Percentiles rank a stretch among this genome's conserved stretches.
Conservation (phyloP, 2,329 filamentous ascomycete species). For the Aspergillus sp. region DNA sequence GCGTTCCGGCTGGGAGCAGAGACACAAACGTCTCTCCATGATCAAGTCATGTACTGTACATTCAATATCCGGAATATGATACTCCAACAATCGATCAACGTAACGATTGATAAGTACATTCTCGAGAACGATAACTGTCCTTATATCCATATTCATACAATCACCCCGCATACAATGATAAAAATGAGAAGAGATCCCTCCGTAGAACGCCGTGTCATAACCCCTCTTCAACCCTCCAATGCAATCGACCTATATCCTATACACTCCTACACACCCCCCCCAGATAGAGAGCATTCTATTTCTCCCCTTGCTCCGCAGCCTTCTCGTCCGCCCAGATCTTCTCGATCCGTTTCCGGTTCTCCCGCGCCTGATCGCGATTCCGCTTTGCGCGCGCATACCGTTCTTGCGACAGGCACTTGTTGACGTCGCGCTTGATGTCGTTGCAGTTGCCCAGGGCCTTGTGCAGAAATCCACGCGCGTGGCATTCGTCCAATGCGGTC, state of each 20-base stretch:
- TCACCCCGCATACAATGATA: neutral
- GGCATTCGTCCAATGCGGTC: constrained; percentile 90
- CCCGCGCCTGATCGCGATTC: constrained; percentile 70
- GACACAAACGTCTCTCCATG: constrained; percentile 22
- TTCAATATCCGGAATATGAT: constrained; percentile 10
- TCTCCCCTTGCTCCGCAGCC: constrained; percentile 19
- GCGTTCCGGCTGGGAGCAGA: constrained; percentile 30
- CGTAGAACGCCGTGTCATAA: neutral
- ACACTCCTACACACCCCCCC: constrained; percentile 5
- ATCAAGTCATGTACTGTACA: constrained; percentile 16
- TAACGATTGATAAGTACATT: neutral
- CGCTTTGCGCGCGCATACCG: constrained; percentile 72
- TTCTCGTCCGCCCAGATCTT: constrained; percentile 69
- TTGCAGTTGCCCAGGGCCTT: constrained; percentile 92
- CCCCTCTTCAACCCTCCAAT: neutral
- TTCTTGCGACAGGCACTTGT: constrained; percentile 78
- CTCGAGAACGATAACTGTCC: no score
- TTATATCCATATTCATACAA: neutral
- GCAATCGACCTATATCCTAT: neutral
- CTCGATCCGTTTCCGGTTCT: constrained; percentile 72
- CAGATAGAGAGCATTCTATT: neutral
- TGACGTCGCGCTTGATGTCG: constrained; percentile 77
- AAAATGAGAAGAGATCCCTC: neutral
- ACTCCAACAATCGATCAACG: constrained; percentile 1
- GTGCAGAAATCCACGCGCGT: constrained; percentile 86